Conservation (phyloP, 2,329 filamentous ascomycete genomes). For the Colletotrichum lindemuthianum region DNA sequence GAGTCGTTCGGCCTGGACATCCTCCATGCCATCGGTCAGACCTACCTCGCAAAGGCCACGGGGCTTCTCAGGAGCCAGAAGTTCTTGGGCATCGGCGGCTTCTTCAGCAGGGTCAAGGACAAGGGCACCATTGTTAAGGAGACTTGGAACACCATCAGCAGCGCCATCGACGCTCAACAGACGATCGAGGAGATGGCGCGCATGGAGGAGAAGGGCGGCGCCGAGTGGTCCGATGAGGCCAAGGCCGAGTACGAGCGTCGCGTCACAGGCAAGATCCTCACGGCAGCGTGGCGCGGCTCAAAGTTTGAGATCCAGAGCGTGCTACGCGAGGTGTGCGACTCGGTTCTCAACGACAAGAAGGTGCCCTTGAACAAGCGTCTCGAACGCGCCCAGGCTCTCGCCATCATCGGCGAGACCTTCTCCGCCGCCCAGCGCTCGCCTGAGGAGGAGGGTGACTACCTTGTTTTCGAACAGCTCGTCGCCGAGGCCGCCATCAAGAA, state of each 20-base stretch:
- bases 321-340: conserved; percentile 91
- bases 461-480: conserved; percentile 98
- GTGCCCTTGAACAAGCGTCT: conserved; percentile 85
- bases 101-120: conserved; percentile 93
- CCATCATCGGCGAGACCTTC: conserved; percentile 90
- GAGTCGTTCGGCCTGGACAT: conserved; percentile 98
- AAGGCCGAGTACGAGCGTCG: conserved; percentile 94
- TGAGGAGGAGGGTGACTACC: conserved; percentile 98
- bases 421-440: conserved; percentile 86
- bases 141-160: conserved; percentile 97
- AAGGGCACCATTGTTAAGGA: conserved; percentile 98
- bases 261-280: conserved; percentile 97
- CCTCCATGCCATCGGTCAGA: conserved; percentile 91
- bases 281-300: conserved; percentile 93
- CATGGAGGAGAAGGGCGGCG: conserved; percentile 91
- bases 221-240: conserved; percentile 98
- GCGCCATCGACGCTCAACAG: conserved; percentile 95
- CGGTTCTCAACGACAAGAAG: conserved; percentile 81
- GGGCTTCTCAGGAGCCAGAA: conserved; percentile 94
- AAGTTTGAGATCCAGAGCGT: conserved; percentile 99
- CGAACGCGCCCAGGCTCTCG: conserved; percentile 88
- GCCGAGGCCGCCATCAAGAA: conserved; percentile 97
- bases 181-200: conserved; percentile 99
- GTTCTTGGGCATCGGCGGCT: conserved; percentile 94
- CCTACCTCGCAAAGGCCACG: conserved; percentile 88